Conservation (phyloP, 257 asterid species). For the Scutellaria galericulata region DNA sequence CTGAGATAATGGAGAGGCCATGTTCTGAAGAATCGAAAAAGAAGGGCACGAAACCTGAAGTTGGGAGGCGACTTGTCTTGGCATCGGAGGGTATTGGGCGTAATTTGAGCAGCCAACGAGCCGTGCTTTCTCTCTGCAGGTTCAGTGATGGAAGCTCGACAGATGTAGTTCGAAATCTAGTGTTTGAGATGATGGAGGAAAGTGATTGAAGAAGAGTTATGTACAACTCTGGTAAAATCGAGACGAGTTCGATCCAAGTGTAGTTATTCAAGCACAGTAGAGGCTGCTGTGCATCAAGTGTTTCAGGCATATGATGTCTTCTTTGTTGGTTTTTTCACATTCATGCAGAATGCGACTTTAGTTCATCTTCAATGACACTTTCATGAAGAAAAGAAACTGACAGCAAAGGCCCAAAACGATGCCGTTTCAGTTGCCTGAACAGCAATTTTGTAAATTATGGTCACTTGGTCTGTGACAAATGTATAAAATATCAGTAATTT, state of each 20-base stretch:
- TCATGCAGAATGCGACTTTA: no score
- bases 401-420: no score
- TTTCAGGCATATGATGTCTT: no score
- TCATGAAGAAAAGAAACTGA: no score
- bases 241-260: not conserved
- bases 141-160: constrained; percentile 26
- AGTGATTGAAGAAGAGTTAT: constrained; percentile 34
- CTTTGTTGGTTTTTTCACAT: no score
- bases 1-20: constrained; percentile 21
- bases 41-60: constrained; percentile 38
- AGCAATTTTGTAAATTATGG: no score
- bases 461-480: no score
- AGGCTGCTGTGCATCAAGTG: no score
- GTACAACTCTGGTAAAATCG: not conserved
- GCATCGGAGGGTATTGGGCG: constrained; percentile 54
- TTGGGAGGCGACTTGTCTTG: constrained; percentile 57
- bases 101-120: constrained; percentile 31
- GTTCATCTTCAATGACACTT: no score
- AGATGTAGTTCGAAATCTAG: constrained; percentile 32
- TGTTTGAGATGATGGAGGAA: constrained; percentile 47
- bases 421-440: no score
- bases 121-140: constrained; percentile 45
- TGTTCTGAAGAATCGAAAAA: constrained; percentile 28
- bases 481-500: no score
- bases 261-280: no score